These are phyloP conservation scores for Gossypium thurberi DNA, from an alignment of 345 rosid species.

Conservation along the genomic window DNA sequence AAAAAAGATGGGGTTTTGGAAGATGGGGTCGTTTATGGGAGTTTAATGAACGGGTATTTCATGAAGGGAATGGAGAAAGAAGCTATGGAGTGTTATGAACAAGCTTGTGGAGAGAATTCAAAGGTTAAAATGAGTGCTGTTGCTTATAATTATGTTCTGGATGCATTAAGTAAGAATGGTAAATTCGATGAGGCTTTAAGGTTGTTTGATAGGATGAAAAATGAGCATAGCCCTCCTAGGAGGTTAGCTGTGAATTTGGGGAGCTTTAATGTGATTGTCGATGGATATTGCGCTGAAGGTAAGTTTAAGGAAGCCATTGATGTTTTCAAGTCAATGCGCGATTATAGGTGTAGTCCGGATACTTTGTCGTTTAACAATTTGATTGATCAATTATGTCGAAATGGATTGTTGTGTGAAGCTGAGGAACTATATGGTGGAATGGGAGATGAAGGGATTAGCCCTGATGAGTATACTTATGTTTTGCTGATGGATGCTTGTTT, in stretches of 20 bases:
- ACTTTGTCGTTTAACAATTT: constrained; percentile 62
- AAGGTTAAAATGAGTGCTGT: constrained; percentile 57
- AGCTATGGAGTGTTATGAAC: constrained; percentile 72
- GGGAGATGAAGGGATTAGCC: constrained; percentile 68
- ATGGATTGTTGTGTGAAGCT: constrained; percentile 62
- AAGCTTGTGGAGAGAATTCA: constrained; percentile 44
- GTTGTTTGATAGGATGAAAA: constrained; percentile 63
- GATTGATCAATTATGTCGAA: constrained; percentile 67
- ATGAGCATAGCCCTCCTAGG: constrained; percentile 65
- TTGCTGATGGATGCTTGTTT: constrained; percentile 80
- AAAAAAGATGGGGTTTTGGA: constrained; percentile 39
- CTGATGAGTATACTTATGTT: constrained; percentile 74
- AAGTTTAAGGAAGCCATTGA: constrained; percentile 60
- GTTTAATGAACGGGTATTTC: constrained; percentile 72
- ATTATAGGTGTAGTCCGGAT: constrained; percentile 63
- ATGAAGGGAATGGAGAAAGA: constrained; percentile 64
- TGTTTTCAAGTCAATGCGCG: constrained; percentile 58
- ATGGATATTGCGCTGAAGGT: constrained; percentile 62
- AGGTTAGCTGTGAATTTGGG: constrained; percentile 63
- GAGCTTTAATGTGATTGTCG: constrained; percentile 75
- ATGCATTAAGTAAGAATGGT: constrained; percentile 63
- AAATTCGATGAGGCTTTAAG: constrained; percentile 68
- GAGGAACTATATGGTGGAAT: constrained; percentile 70
- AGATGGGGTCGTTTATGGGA: constrained; percentile 79
- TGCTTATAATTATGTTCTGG: constrained; percentile 64